A percentile compares a stretch with the other conserved stretches of the same genome.
These are phyloP conservation scores for Eutrema salsugineum DNA, from an alignment of 441 rosid genomes.

Conservation along the genomic window DNA sequence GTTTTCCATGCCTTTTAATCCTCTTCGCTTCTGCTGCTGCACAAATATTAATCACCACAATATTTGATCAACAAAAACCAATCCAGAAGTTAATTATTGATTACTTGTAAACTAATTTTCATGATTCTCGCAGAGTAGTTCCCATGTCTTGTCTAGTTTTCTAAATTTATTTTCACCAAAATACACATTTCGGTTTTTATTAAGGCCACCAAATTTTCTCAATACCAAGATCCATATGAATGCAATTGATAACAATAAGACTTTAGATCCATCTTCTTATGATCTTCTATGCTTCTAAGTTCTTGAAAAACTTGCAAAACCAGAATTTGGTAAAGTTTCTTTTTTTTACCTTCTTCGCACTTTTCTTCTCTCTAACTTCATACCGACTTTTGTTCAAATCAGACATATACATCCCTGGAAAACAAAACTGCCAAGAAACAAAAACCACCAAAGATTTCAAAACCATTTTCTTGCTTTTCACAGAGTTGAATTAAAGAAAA, in stretches of 20 bases:
- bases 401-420: constrained; percentile 58
- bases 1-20: constrained; percentile 55
- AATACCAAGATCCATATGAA: not conserved
- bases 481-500: not conserved
- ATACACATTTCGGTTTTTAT: not conserved
- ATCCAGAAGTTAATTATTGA: not conserved
- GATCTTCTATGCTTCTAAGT: not conserved
- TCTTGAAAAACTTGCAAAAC: not conserved
- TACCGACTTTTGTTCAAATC: constrained; percentile 51
- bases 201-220: not conserved
- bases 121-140: constrained; percentile 1
- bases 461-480: not conserved
- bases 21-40: constrained; percentile 44
- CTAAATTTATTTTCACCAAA: not conserved
- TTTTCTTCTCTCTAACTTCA: constrained; percentile 64
- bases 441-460: not conserved
- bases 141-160: constrained; percentile 10
- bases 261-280: not conserved
- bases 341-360: constrained; percentile 46
- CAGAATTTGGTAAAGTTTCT: not conserved
- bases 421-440: constrained; percentile 47
- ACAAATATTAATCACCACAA: not conserved
- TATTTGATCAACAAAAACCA: not conserved
- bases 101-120: not conserved
- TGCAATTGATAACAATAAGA: not conserved